phyloP scores from a whole-genome alignment of 768 basidiomycete genomes.

The Rhizopogon sp. region DNA sequence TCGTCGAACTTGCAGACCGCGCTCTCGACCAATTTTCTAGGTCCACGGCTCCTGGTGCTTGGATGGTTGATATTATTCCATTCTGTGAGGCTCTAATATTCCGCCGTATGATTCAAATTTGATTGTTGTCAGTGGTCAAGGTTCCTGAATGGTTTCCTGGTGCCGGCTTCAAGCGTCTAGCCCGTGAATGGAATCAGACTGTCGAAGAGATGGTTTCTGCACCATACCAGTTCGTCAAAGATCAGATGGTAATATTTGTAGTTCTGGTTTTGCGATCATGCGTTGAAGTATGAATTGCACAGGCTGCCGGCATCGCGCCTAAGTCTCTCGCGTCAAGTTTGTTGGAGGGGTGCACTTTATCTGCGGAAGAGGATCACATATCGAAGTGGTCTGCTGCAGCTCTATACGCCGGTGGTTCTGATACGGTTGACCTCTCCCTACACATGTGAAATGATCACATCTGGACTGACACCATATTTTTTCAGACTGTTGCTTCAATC shows the following conservation, averaged over 20 bases:
- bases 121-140: constrained; percentile 27
- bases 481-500: constrained; percentile 4
- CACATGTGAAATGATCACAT: background rate
- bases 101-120: background rate
- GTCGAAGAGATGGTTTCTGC: constrained; percentile 50
- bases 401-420: constrained; percentile 17
- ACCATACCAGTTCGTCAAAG: constrained; percentile 54
- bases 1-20: constrained; percentile 45
- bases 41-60: constrained; percentile 43
- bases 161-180: constrained; percentile 47
- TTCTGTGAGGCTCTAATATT: constrained; percentile 17
- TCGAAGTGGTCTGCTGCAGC: constrained; percentile 58
- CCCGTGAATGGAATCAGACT: constrained; percentile 47
- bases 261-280: background rate
- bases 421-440: background rate
- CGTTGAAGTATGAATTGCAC: background rate
- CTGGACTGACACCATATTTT: background rate
- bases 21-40: constrained; percentile 48
- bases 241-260: constrained; percentile 44
- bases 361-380: constrained; percentile 48
- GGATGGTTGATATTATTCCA: constrained; percentile 50
- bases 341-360: constrained; percentile 46
- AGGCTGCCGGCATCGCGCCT: constrained; percentile 50
- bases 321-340: constrained; percentile 54
- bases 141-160: constrained; percentile 58